phyloP scores from a whole-genome alignment of 1,284 basidiomycete species.

The Leccinum variabile region DNA sequence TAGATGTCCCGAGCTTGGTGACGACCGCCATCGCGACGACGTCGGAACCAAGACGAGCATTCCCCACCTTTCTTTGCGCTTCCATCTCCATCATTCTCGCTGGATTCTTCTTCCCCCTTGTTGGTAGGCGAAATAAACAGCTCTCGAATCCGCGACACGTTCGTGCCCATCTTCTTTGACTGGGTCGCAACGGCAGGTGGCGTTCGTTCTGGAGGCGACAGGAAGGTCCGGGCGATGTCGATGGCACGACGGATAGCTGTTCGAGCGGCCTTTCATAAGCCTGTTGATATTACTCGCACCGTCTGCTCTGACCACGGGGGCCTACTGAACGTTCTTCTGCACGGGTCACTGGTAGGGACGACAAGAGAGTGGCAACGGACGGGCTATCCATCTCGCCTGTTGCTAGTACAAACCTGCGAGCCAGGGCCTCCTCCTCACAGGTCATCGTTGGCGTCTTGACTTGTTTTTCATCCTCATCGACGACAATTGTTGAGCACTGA shows the following conservation, averaged over 20 bases:
- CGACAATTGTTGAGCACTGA: too few relatives aligned
- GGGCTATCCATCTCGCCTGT: too few relatives aligned
- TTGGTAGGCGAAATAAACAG: conserved; percentile 5
- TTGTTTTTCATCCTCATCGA: too few relatives aligned
- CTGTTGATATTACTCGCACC: background rate
- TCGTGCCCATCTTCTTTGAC: background rate
- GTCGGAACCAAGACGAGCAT: background rate
- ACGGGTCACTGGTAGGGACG: background rate
- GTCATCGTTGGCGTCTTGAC: too few relatives aligned
- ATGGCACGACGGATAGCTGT: background rate
- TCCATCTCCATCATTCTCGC: background rate
- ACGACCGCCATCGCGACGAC: too few relatives aligned
- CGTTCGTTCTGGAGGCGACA: background rate
- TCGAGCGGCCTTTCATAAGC: background rate
- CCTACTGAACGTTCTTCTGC: background rate
- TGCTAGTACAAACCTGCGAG: background rate
- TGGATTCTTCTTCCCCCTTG: background rate
- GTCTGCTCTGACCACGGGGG: background rate
- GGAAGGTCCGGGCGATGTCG: background rate
- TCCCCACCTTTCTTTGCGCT: background rate
- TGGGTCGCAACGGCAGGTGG: background rate
- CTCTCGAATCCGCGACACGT: background rate
- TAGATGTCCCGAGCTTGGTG: background rate
- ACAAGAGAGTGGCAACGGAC: background rate
- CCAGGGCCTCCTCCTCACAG: too few relatives aligned